A percentile compares a stretch with the other conserved stretches of the same genome.
These are phyloP conservation scores for Rhodotorula kratochvilovae DNA, from an alignment of 768 basidiomycete species.

Conservation along the genomic window DNA sequence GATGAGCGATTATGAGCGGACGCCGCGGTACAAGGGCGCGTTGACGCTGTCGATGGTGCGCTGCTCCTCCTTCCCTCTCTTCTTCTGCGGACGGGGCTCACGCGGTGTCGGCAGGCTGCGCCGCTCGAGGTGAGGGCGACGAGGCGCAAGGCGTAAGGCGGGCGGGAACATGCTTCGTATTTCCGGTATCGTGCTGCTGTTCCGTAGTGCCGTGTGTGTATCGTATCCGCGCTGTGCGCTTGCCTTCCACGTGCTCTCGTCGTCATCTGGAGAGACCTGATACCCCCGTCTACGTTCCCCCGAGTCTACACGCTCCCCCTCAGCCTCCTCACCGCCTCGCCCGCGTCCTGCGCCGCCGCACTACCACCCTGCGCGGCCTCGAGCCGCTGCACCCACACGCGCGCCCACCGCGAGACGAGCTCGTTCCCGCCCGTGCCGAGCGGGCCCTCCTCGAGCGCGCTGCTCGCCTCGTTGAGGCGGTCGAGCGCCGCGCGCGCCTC, in stretches of 20 bases:
- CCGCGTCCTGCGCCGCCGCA: background rate
- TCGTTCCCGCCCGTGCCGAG: conserved; percentile 32
- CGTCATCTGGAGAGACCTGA: no score
- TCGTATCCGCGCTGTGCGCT: no score
- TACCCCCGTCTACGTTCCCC: no score
- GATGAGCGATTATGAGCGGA: conserved; percentile 12
- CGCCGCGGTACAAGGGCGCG: conserved; percentile 11
- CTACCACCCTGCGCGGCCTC: background rate
- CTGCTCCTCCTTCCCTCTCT: background rate
- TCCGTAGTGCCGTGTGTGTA: no score
- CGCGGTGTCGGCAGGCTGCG: background rate
- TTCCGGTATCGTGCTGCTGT: no score
- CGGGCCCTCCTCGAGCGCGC: conserved; percentile 11
- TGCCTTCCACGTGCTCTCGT: no score
- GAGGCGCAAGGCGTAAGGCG: background rate
- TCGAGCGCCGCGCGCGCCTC: background rate
- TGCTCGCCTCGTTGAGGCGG: background rate
- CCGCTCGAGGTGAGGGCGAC: conserved; percentile 5
- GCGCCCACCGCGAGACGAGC: conserved; percentile 24
- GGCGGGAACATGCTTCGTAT: no score
- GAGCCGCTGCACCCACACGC: background rate
- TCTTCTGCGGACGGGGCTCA: background rate
- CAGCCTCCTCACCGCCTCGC: background rate
- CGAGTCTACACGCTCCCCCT: background rate
- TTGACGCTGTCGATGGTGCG: conserved; percentile 28